phyloP scores from a whole-genome alignment of 2,329 filamentous ascomycete genomes.

The Aspergillus sp. region DNA sequence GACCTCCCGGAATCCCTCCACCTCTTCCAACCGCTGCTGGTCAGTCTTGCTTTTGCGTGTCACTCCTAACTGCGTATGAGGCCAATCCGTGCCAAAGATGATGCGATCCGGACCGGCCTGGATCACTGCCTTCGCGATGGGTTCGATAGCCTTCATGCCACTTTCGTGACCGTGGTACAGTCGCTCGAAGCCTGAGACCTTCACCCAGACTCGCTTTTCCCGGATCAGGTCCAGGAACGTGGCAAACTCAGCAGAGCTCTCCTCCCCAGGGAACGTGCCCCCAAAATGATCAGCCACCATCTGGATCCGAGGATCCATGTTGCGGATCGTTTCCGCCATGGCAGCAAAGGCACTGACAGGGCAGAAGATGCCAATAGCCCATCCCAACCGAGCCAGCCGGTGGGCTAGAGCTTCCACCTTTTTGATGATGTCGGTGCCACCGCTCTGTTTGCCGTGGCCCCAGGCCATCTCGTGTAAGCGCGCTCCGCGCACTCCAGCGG shows the following conservation, averaged over 20 bases:
- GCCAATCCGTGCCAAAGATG: background rate
- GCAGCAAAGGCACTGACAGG: background rate
- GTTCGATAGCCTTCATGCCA: background rate
- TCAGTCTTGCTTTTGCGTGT: background rate
- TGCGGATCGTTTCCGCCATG: background rate
- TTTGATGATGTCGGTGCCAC: background rate
- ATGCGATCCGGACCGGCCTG: background rate
- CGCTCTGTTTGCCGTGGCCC: background rate
- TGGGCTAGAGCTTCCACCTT: background rate
- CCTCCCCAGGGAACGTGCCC: background rate
- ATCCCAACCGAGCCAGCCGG: background rate
- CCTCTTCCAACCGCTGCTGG: background rate
- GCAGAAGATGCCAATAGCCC: conserved; percentile 1
- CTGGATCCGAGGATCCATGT: background rate
- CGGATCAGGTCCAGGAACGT: conserved; percentile 1
- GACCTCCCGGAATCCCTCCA: background rate
- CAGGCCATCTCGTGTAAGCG: conserved; percentile 2
- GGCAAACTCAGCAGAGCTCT: background rate
- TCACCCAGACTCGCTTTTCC: background rate
- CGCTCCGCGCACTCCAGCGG: background rate
- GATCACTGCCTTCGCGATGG: background rate
- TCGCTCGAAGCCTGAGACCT: background rate
- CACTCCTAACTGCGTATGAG: background rate
- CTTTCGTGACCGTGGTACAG: background rate
- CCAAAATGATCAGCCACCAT: conserved; percentile 3